A percentile compares a stretch with the other conserved stretches of the same genome.
These are phyloP conservation scores for Talaromyces sp. DNA, from an alignment of 2,329 filamentous ascomycete genomes.

Conservation along the genomic window DNA sequence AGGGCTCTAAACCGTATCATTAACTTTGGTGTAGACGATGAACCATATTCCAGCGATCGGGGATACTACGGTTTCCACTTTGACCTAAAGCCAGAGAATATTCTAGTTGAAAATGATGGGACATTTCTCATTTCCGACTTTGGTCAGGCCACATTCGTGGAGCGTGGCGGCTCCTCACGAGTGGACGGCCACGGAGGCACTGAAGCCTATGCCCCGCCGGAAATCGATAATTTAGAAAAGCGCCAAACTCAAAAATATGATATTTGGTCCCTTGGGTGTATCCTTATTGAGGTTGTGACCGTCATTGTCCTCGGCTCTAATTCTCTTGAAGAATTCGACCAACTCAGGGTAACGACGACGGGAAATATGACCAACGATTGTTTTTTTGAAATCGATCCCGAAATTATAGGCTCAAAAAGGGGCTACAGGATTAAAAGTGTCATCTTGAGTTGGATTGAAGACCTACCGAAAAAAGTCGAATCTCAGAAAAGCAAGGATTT, in stretches of 20 bases:
- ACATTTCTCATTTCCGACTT: not conserved
- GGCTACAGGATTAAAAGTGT: not conserved
- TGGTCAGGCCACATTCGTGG: not conserved
- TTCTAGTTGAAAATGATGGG: not conserved
- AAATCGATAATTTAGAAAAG: not conserved
- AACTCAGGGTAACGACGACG: not conserved
- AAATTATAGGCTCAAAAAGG: not conserved
- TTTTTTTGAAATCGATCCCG: not conserved
- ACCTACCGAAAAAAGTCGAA: not conserved
- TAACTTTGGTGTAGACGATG: not conserved
- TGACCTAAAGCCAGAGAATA: not conserved
- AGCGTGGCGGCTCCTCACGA: not conserved
- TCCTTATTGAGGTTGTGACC: not conserved
- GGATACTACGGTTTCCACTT: not conserved
- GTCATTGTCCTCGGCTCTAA: not conserved
- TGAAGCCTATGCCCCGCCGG: not conserved
- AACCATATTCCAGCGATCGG: not conserved
- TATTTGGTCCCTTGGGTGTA: not conserved
- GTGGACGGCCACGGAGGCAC: not conserved
- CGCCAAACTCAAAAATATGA: not conserved
- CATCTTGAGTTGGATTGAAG: not conserved
- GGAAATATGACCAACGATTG: not conserved
- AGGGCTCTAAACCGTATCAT: not conserved
- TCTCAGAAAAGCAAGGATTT: not conserved
- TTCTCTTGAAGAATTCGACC: not conserved